Conservation (phyloP, 306 rosid species). For the Quillaja saponaria region DNA sequence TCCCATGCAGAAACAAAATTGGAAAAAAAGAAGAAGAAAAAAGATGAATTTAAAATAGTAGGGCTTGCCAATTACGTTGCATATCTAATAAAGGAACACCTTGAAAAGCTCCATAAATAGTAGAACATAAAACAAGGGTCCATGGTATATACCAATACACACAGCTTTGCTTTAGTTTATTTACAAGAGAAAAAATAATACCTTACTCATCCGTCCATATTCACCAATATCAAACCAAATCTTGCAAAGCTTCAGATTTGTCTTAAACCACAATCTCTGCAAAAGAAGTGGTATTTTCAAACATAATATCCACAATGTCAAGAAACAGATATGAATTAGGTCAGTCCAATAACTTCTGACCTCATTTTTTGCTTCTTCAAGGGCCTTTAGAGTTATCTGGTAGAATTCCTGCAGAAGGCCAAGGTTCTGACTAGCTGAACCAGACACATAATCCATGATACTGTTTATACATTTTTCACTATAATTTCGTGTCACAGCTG, state of each 20-base stretch:
- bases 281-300: conserved; percentile 24
- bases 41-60: too few species aligned
- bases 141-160: conserved; percentile 16
- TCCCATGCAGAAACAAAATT: too few species aligned
- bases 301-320: conserved; percentile 15
- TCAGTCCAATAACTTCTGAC: conserved; percentile 39
- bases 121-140: too few species aligned
- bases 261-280: conserved; percentile 98
- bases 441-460: conserved; percentile 96
- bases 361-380: conserved; percentile 99
- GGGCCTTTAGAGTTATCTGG: conserved; percentile 90
- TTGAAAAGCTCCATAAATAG: too few species aligned
- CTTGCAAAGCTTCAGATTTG: conserved; percentile 97
- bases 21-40: too few species aligned
- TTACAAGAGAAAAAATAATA: conserved; percentile 15
- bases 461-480: conserved; percentile 98
- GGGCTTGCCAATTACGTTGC: too few species aligned
- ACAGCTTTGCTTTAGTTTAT: conserved; percentile 2
- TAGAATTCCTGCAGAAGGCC: conserved; percentile 92
- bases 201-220: conserved; percentile 99
- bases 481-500: conserved; percentile 90
- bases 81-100: too few species aligned
- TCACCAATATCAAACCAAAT: conserved; percentile 98
- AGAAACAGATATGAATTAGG: conserved; percentile 7
- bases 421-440: conserved; percentile 94